Percentiles rank a stretch among this genome's conserved stretches.
These are phyloP conservation scores for Cryptococcus sp. DNA, from an alignment of 1,284 basidiomycete species.

Conservation along the genomic window DNA sequence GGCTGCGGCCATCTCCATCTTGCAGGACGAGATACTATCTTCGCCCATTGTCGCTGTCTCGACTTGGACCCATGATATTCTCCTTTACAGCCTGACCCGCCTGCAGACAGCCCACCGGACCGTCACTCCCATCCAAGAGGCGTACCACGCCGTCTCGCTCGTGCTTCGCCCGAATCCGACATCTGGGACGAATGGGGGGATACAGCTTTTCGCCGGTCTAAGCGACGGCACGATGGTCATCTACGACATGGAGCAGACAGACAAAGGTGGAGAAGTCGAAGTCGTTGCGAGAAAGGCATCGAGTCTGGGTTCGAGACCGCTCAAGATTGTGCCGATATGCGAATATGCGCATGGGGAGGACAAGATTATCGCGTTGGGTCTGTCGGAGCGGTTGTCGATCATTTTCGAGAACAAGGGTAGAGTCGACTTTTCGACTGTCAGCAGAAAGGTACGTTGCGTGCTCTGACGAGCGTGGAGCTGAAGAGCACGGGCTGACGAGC, in stretches of 20 bases:
- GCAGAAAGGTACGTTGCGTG: constrained; percentile 76
- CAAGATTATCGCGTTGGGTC: constrained; percentile 26
- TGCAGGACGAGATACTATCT: not conserved
- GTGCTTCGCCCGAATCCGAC: constrained; percentile 28
- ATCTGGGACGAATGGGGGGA: constrained; percentile 32
- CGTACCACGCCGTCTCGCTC: constrained; percentile 21
- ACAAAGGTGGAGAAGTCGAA: constrained; percentile 9
- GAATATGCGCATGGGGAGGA: constrained; percentile 19
- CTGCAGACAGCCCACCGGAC: constrained; percentile 41
- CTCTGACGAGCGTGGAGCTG: constrained; percentile 17
- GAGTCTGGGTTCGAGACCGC: constrained; percentile 32
- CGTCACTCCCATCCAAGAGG: constrained; percentile 11
- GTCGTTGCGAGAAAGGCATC: constrained; percentile 48
- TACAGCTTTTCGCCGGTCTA: constrained; percentile 69
- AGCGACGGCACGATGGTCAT: constrained; percentile 71
- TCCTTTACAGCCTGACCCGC: constrained; percentile 54
- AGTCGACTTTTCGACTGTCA: constrained; percentile 63
- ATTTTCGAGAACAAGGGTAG: constrained; percentile 61
- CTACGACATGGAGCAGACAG: constrained; percentile 47
- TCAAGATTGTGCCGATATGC: constrained; percentile 13
- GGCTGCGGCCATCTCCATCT: constrained; percentile 4
- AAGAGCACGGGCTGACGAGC: not conserved
- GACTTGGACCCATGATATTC: constrained; percentile 70
- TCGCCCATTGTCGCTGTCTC: constrained; percentile 53
- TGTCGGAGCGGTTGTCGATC: constrained; percentile 40